A percentile compares a stretch with the other conserved stretches of the same genome.
These are phyloP conservation scores for Lachnellula willkommii DNA, from an alignment of 2,329 filamentous ascomycete genomes.

Conservation along the genomic window DNA sequence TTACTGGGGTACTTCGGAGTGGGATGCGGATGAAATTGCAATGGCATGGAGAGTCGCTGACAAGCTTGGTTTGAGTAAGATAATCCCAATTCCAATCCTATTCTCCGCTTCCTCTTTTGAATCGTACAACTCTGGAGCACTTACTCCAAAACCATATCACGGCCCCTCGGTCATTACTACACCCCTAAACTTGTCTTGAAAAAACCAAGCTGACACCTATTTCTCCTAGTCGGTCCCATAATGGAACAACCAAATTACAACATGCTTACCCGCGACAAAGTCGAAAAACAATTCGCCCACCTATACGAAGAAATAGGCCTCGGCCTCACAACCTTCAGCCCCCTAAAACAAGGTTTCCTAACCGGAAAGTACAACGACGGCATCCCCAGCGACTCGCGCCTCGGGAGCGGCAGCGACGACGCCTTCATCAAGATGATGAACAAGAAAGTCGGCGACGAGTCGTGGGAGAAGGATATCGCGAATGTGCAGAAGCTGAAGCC, in stretches of 20 bases:
- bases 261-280: constrained; percentile 54
- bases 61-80: constrained; percentile 45
- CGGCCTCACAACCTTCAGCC: constrained; percentile 59
- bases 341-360: constrained; percentile 54
- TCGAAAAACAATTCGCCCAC: constrained; percentile 58
- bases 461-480: constrained; percentile 51
- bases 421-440: constrained; percentile 41
- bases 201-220: too few species aligned
- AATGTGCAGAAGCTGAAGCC: constrained; percentile 55
- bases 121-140: too few species aligned
- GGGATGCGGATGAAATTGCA: constrained; percentile 60
- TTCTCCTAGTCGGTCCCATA: constrained; percentile 45
- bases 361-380: constrained; percentile 64
- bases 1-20: constrained; percentile 67
- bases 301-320: constrained; percentile 56
- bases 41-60: constrained; percentile 58
- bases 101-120: too few species aligned
- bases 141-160: too few species aligned
- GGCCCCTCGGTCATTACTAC: too few species aligned
- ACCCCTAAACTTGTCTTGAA: too few species aligned
- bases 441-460: constrained; percentile 40
- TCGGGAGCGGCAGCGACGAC: constrained; percentile 47
- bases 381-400: constrained; percentile 54
- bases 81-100: too few species aligned
- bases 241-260: constrained; percentile 66